phyloP scores from a whole-genome alignment of 1,284 basidiomycete genomes.

The Calocybe gambosa region DNA sequence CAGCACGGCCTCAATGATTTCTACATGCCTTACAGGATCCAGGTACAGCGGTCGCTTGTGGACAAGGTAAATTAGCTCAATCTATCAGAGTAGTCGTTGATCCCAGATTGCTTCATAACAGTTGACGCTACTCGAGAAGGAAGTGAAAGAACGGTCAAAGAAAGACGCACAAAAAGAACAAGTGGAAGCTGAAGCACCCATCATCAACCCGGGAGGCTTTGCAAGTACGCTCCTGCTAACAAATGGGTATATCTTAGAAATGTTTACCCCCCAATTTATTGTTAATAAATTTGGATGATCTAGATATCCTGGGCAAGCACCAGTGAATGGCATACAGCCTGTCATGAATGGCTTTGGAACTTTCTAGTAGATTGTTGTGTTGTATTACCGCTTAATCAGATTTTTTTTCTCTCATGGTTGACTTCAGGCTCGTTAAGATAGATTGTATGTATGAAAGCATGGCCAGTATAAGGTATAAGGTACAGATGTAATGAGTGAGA shows the following conservation, averaged over 20 bases:
- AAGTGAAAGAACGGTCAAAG: constrained; percentile 75
- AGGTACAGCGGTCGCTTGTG: constrained; percentile 71
- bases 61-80: constrained; percentile 45
- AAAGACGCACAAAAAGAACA: constrained; percentile 86
- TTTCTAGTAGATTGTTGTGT: constrained; percentile 20
- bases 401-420: not conserved
- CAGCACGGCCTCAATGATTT: constrained; percentile 93
- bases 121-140: constrained; percentile 73
- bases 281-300: not conserved
- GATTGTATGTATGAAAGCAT: not conserved
- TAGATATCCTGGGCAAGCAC: constrained; percentile 34
- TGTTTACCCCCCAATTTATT: constrained; percentile 1
- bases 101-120: constrained; percentile 24
- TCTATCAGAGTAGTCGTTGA: constrained; percentile 6
- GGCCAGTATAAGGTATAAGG: constrained; percentile 13
- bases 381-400: constrained; percentile 24
- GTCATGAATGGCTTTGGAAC: constrained; percentile 36
- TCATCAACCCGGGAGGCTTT: constrained; percentile 73
- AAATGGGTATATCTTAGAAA: constrained; percentile 45
- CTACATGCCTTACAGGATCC: constrained; percentile 92
- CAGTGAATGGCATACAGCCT: constrained; percentile 35
- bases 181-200: constrained; percentile 73
- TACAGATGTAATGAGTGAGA: constrained; percentile 14
- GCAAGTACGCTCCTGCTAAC: constrained; percentile 60
- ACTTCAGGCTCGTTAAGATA: not conserved